Conservation (phyloP, 108 stramenopile genomes). For the Thalassiosira profunda region DNA sequence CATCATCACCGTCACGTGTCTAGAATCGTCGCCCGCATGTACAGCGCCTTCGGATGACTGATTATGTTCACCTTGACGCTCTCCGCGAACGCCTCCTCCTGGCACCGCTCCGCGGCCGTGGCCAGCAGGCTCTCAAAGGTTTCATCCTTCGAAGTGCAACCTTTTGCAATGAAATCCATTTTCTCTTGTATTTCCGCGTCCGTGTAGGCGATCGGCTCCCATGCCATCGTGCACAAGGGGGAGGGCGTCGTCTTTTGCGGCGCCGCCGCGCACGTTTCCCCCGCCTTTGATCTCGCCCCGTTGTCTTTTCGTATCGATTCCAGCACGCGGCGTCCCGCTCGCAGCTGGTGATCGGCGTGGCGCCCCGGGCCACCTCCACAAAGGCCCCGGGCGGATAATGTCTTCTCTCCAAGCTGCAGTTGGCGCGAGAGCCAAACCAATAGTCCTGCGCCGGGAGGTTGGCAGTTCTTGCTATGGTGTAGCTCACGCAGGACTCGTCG, state of each 20-base stretch:
- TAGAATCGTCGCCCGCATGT: too few species aligned
- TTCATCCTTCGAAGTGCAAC: not conserved
- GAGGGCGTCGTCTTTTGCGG: not conserved
- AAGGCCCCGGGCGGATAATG: not conserved
- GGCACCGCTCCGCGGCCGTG: too few species aligned
- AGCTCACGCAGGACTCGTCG: not conserved
- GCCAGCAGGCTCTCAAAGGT: not conserved
- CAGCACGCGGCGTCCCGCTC: not conserved
- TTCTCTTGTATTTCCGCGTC: not conserved
- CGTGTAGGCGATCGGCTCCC: not conserved
- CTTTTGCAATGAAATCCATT: not conserved
- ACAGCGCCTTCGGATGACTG: too few species aligned
- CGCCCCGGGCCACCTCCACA: not conserved
- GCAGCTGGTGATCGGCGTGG: not conserved
- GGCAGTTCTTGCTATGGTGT: not conserved
- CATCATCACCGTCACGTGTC: too few species aligned
- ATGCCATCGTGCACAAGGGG: not conserved
- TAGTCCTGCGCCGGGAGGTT: not conserved
- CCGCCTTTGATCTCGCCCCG: not conserved
- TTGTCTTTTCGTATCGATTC: not conserved
- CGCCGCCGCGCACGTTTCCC: not conserved
- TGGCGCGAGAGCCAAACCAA: not conserved
- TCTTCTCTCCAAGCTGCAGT: slow-evolving; percentile 8
- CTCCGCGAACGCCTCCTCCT: too few species aligned
- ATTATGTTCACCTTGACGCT: too few species aligned